Conservation (phyloP, 176 grass and related monocot species). For the Canna indica region DNA sequence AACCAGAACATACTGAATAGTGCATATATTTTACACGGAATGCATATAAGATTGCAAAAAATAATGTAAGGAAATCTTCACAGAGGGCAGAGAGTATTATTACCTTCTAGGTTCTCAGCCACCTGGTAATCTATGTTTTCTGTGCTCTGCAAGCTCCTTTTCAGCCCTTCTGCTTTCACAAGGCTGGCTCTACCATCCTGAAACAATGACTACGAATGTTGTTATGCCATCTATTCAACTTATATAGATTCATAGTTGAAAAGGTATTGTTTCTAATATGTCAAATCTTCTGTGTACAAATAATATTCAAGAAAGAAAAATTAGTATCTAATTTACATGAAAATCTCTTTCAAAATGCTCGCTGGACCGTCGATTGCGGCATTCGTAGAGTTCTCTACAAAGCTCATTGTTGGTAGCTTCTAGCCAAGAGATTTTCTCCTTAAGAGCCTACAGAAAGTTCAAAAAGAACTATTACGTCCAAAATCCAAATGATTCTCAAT, state of each 20-base stretch:
- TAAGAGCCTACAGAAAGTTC: constrained; percentile 63
- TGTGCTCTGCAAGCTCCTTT: constrained; percentile 86
- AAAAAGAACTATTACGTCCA: background rate
- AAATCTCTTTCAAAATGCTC: constrained; percentile 57
- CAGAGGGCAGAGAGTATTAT: constrained; percentile 19
- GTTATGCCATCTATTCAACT: too few species aligned
- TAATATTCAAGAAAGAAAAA: background rate
- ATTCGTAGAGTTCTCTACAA: constrained; percentile 67
- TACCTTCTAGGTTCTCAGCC: constrained; percentile 62
- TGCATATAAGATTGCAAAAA: too few species aligned
- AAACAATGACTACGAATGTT: constrained; percentile 34
- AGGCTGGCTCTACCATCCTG: constrained; percentile 61
- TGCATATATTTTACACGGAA: too few species aligned
- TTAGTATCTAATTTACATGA: constrained; percentile 36
- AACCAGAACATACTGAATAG: constrained; percentile 12
- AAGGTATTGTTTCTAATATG: background rate
- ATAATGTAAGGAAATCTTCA: constrained; percentile 17
- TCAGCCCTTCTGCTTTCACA: constrained; percentile 73
- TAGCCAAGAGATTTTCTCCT: constrained; percentile 87
- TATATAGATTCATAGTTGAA: too few species aligned
- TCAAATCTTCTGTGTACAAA: constrained; percentile 1
- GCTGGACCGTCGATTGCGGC: constrained; percentile 35
- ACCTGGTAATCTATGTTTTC: constrained; percentile 76
- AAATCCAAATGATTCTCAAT: background rate
- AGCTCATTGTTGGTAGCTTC: constrained; percentile 85